Evolutionary conservation across 306 rosid genomes (phyloP), one percentile per base, ranked within the genome.

Genomic region (Gillenia trifoliata): DNA sequence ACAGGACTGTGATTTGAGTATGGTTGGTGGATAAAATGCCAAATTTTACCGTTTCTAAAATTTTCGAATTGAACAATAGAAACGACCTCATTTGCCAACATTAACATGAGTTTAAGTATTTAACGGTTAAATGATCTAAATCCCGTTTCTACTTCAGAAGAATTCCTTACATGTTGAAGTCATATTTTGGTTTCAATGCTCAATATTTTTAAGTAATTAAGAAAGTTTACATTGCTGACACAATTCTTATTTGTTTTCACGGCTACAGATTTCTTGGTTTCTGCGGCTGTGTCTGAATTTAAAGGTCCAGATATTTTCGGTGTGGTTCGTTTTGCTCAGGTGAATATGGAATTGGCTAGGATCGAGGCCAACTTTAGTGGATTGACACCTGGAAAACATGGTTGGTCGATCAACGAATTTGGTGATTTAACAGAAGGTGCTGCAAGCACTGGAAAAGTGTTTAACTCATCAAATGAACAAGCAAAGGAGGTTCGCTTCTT

Each of bases 391-490:
- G 97, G 97, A 65, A 92, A 90, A 84, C 99, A 94, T 76, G 87
- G 89, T 68, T 94, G 96, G 97, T 90, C 97, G 34, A 90, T 94
- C 78, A 92, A 92, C 74, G 88, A 90, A 81, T 94, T 86, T 80
- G 99, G 99, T 70, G 99, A 94, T 75, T 78, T 92, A 77, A 92
- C 96, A 57, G 86, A 86, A 79, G 99, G 96, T 71, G 92, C 96
- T 33, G 89, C 90, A 28, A 88, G 95, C 93, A 94, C 97, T 17
- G 97, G 97, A 31, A 90, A 90, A 79, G 64, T 89, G 60, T 94
- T 88, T 59, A 71, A 78, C 78, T 87, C 86, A 8, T 72, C 66
- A 23, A 82, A 65, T 8, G 82, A 49, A 74, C 80, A 68, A 61
- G 50, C 74, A 31, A 65, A 81, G 67, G 74, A 94, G 98, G 99